Evolutionary conservation across 1,139 yeast species (phyloP).

Genomic region (Blastobotrys apis): DNA sequence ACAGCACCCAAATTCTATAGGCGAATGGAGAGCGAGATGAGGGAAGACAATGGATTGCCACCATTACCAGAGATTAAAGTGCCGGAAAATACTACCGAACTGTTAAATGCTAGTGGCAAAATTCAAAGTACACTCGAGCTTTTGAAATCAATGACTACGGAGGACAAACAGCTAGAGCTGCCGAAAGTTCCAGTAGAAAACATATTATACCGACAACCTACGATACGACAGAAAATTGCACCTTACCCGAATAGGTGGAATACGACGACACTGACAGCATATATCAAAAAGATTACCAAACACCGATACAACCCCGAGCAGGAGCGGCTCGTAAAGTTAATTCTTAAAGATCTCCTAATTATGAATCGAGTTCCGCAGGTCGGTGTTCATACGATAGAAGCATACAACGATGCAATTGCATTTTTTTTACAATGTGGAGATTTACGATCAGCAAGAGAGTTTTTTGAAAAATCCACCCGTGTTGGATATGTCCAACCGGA

Average conservation of each 20-base stretch:
- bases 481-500: slow-evolving; percentile 28
- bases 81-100: background rate
- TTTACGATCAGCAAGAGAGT: slow-evolving; percentile 42
- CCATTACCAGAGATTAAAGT: background rate
- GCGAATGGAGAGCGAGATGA: slow-evolving; percentile 10
- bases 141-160: background rate
- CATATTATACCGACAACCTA: too few relatives aligned
- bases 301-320: background rate
- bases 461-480: slow-evolving; percentile 37
- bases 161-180: background rate
- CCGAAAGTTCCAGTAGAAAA: slow-evolving; percentile 6
- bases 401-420: slow-evolving; percentile 45
- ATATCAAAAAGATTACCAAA: slow-evolving; percentile 3
- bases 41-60: slow-evolving; percentile 6
- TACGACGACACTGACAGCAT: background rate
- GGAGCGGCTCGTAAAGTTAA: background rate
- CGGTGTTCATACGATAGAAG: slow-evolving; percentile 27
- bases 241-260: too few relatives aligned
- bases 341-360: slow-evolving; percentile 7
- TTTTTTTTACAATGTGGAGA: slow-evolving; percentile 39
- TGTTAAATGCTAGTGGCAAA: background rate
- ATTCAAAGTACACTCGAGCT: background rate
- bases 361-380: background rate
- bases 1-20: slow-evolving; percentile 6
- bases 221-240: too few relatives aligned